These are phyloP conservation scores for Linum lewisii DNA, from an alignment of 345 rosid genomes.

Conservation along the genomic window DNA sequence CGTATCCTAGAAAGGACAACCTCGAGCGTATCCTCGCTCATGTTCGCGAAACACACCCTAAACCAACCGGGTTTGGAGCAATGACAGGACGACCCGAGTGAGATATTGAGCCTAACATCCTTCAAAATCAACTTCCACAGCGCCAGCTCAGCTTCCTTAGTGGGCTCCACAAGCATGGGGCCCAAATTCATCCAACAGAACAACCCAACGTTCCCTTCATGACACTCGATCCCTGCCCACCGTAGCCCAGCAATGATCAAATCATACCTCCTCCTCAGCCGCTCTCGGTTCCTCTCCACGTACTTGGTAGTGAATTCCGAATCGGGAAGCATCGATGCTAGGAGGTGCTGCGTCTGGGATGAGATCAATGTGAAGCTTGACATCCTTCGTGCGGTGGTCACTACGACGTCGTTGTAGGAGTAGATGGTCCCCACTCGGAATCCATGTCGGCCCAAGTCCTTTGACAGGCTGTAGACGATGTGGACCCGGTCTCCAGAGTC, in stretches of 20 bases:
- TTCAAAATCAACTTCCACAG: constrained; percentile 59
- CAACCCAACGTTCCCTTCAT: constrained; percentile 77
- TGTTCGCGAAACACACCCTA: constrained; percentile 92
- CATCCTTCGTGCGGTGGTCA: constrained; percentile 79
- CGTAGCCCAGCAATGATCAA: constrained; percentile 58
- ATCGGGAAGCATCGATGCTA: constrained; percentile 76
- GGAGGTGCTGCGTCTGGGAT: constrained; percentile 75
- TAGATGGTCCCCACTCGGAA: constrained; percentile 88
- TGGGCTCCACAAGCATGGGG: constrained; percentile 39
- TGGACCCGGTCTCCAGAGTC: constrained; percentile 72
- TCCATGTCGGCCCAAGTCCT: constrained; percentile 94
- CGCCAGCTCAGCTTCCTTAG: constrained; percentile 55
- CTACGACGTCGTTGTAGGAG: constrained; percentile 77
- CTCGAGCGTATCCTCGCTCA: constrained; percentile 70
- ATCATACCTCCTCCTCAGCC: constrained; percentile 53
- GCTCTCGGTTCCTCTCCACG: constrained; percentile 55
- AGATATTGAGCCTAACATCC: constrained; percentile 65
- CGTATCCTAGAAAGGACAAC: constrained; percentile 65
- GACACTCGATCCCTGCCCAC: constrained; percentile 67
- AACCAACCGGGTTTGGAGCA: constrained; percentile 96
- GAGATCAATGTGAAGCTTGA: constrained; percentile 91
- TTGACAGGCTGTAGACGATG: constrained; percentile 90
- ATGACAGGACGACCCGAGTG: constrained; percentile 91
- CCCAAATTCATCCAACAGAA: constrained; percentile 95
- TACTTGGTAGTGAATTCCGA: constrained; percentile 42